Percentiles rank a stretch among this genome's conserved stretches.
Evolutionary conservation across 2,329 filamentous ascomycete genomes (phyloP).

Genomic region (Penicillium sp.): DNA sequence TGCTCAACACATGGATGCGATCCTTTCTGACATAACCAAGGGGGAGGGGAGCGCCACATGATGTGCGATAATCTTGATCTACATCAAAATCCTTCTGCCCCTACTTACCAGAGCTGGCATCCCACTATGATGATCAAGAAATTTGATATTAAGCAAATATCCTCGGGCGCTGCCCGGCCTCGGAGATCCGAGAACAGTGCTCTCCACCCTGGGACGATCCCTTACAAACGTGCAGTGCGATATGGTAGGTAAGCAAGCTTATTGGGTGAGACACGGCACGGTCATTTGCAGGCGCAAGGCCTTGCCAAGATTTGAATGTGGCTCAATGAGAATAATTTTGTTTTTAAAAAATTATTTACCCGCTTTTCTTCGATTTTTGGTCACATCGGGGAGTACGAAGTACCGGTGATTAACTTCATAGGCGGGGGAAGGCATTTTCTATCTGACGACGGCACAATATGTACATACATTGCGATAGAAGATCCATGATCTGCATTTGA

Average conservation of each 20-base stretch:
- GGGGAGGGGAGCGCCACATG: constrained; percentile 13
- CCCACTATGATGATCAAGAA: neutral
- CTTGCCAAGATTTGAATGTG: constrained; percentile 20
- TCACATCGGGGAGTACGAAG: constrained; percentile 8
- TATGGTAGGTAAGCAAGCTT: constrained; percentile 13
- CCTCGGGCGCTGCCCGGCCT: constrained; percentile 15
- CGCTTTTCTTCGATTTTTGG: neutral
- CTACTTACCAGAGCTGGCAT: neutral
- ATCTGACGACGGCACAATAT: constrained; percentile 10
- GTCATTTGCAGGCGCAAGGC: constrained; percentile 20
- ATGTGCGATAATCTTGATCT: constrained; percentile 13
- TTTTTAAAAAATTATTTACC: neutral
- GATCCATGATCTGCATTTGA: constrained; percentile 19
- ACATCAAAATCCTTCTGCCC: constrained; percentile 5
- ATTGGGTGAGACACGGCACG: constrained; percentile 18
- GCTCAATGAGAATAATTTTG: constrained; percentile 17
- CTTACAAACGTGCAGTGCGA: constrained; percentile 15
- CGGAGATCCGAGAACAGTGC: constrained; percentile 10
- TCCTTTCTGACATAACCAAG: constrained; percentile 6
- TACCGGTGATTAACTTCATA: neutral
- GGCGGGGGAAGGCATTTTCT: constrained; percentile 10
- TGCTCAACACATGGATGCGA: constrained; percentile 21
- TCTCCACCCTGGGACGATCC: constrained; percentile 18
- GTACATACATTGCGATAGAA: neutral
- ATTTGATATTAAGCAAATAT: constrained; percentile 3